Evolutionary conservation across 148 eudicot genomes (phyloP).

Genomic region (Camellia granthamiana): DNA sequence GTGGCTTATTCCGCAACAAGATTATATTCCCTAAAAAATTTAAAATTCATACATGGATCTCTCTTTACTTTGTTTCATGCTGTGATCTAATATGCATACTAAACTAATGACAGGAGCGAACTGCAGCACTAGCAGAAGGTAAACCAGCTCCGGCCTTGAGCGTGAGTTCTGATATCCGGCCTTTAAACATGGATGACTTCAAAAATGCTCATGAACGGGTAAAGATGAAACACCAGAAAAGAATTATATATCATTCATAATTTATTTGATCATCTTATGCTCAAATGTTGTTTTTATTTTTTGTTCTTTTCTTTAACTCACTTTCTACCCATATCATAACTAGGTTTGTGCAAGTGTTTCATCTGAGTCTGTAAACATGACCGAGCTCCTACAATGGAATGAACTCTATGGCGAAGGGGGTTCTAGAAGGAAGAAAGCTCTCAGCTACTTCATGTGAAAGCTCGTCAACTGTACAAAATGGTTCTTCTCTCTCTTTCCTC

Average conservation of each 20-base stretch:
- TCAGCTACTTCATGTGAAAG: constrained; percentile 85
- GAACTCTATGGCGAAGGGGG: constrained; percentile 95
- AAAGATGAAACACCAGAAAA: neutral
- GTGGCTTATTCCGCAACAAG: too few relatives aligned
- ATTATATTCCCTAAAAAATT: neutral
- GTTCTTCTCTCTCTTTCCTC: neutral
- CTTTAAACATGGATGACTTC: constrained; percentile 22
- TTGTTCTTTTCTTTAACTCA: neutral
- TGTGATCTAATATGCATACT: neutral
- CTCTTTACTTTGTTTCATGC: neutral
- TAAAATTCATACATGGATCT: neutral
- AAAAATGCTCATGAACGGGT: constrained; percentile 26
- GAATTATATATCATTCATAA: neutral
- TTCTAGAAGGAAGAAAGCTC: constrained; percentile 71
- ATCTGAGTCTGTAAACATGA: constrained; percentile 80
- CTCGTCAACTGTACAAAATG: constrained; percentile 29
- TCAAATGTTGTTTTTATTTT: too few relatives aligned
- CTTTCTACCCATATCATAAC: neutral
- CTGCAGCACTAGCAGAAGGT: constrained; percentile 66
- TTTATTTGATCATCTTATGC: neutral
- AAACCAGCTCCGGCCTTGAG: constrained; percentile 56
- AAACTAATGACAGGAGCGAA: constrained; percentile 52
- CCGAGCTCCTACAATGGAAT: constrained; percentile 88
- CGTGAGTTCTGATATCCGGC: constrained; percentile 17
- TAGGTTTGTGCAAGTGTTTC: constrained; percentile 47